These are phyloP conservation scores for Tephrocybe sp. DNA, from an alignment of 768 basidiomycete genomes.

Conservation along the genomic window DNA sequence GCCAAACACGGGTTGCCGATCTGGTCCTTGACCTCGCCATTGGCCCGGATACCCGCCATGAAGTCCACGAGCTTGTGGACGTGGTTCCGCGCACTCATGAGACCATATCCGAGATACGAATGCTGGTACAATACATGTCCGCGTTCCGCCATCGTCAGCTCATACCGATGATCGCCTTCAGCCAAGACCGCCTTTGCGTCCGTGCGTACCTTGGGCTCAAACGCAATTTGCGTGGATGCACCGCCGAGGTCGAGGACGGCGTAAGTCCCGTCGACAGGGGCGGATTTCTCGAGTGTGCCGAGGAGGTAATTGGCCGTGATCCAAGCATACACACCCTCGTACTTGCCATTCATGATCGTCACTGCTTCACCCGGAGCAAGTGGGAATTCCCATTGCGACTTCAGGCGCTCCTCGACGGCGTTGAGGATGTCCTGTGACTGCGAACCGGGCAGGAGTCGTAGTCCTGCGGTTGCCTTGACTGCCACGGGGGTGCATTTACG, in stretches of 20 bases:
- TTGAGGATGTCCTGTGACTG: conserved; percentile 71
- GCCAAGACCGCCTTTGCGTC: conserved; percentile 37
- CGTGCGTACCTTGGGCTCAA: conserved; percentile 66
- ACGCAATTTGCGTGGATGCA: conserved; percentile 96
- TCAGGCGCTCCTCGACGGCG: conserved; percentile 64
- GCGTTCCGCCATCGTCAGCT: conserved; percentile 69
- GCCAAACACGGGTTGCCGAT: conserved; percentile 85
- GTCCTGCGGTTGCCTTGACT: conserved; percentile 89
- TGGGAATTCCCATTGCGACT: conserved; percentile 63
- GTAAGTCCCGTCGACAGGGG: conserved; percentile 31
- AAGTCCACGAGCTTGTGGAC: conserved; percentile 93
- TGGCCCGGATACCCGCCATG: conserved; percentile 49
- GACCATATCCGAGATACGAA: conserved; percentile 94
- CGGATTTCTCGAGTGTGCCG: conserved; percentile 46
- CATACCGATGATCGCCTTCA: conserved; percentile 92
- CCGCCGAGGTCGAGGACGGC: conserved; percentile 97
- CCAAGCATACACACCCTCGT: conserved; percentile 99
- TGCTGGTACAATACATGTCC: conserved; percentile 89
- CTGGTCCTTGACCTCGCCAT: conserved; percentile 12
- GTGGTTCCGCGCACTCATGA: conserved; percentile 82
- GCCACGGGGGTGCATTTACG: conserved; percentile 81
- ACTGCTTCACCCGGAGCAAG: conserved; percentile 57
- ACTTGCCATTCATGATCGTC: conserved; percentile 90
- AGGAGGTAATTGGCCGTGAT: conserved; percentile 95
- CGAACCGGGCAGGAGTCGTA: conserved; percentile 63